These are phyloP conservation scores for Aspergillus amoenus DNA, from an alignment of 2,329 filamentous ascomycete species.

Conservation along the genomic window DNA sequence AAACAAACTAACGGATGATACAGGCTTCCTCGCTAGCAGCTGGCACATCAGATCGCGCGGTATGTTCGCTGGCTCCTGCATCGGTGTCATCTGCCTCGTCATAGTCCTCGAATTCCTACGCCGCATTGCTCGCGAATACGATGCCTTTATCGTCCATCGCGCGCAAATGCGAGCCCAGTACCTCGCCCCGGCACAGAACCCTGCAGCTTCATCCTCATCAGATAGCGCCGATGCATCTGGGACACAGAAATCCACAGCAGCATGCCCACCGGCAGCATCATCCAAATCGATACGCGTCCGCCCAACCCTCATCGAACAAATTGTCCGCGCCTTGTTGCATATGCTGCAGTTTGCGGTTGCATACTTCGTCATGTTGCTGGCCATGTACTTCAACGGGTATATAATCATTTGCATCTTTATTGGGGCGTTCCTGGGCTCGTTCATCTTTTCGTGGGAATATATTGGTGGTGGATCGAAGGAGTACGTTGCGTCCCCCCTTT, in stretches of 20 bases:
- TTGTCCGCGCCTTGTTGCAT: conserved; percentile 65
- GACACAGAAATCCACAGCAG: neutral
- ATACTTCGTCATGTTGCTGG: conserved; percentile 73
- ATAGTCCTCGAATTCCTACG: conserved; percentile 71
- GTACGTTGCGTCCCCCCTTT: conserved; percentile 13
- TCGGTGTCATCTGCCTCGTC: conserved; percentile 74
- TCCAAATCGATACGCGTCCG: conserved; percentile 37
- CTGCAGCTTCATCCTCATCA: neutral
- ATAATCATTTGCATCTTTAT: conserved; percentile 80
- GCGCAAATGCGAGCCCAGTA: conserved; percentile 36
- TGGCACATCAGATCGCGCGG: conserved; percentile 70
- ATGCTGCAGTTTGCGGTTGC: conserved; percentile 71
- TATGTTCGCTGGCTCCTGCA: conserved; percentile 78
- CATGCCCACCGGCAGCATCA: neutral
- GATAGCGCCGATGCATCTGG: neutral
- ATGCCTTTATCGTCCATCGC: conserved; percentile 62
- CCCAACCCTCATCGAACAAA: conserved; percentile 65
- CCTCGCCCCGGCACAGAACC: conserved; percentile 1
- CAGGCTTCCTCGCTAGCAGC: conserved; percentile 64
- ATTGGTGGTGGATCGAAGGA: conserved; percentile 6
- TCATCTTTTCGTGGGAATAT: conserved; percentile 70
- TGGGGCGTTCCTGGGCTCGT: conserved; percentile 70
- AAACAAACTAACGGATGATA: neutral
- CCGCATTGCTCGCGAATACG: conserved; percentile 69
- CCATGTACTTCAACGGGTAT: conserved; percentile 69